phyloP scores from a whole-genome alignment of 2,329 filamentous ascomycete species.

The Talaromyces amestolkiae region DNA sequence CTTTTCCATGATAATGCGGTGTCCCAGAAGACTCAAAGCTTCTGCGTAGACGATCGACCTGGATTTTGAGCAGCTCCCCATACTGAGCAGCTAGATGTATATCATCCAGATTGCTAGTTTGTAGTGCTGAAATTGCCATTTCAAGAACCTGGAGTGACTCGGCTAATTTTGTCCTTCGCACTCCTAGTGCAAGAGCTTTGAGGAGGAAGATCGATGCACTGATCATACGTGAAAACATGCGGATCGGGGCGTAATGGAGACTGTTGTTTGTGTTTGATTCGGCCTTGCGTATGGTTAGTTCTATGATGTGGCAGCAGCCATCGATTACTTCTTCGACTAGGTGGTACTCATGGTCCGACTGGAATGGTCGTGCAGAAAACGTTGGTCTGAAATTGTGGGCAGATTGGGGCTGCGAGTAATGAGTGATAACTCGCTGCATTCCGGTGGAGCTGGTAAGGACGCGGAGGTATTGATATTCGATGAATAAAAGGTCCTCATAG shows the following conservation, averaged over 20 bases:
- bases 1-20: neutral
- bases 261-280: neutral
- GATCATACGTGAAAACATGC: constrained; percentile 54
- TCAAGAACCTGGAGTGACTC: constrained; percentile 31
- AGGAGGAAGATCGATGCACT: constrained; percentile 49
- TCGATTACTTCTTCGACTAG: neutral
- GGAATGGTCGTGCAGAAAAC: neutral
- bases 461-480: constrained; percentile 51
- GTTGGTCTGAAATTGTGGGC: constrained; percentile 32
- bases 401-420: constrained; percentile 36
- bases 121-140: constrained; percentile 23
- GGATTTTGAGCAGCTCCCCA: constrained; percentile 49
- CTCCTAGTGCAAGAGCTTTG: constrained; percentile 49
- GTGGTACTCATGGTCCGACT: neutral
- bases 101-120: constrained; percentile 50
- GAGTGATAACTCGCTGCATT: constrained; percentile 54
- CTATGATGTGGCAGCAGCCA: neutral
- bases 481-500: constrained; percentile 40
- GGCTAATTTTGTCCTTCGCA: constrained; percentile 48
- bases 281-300: neutral
- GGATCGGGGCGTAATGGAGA: constrained; percentile 39
- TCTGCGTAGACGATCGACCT: constrained; percentile 40
- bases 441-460: constrained; percentile 48
- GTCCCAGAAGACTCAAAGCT: constrained; percentile 4
- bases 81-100: constrained; percentile 53